Percentiles rank a stretch among this genome's conserved stretches.
phyloP scores from a whole-genome alignment of 2,329 filamentous ascomycete genomes.

The Fusarium guadeloupense region DNA sequence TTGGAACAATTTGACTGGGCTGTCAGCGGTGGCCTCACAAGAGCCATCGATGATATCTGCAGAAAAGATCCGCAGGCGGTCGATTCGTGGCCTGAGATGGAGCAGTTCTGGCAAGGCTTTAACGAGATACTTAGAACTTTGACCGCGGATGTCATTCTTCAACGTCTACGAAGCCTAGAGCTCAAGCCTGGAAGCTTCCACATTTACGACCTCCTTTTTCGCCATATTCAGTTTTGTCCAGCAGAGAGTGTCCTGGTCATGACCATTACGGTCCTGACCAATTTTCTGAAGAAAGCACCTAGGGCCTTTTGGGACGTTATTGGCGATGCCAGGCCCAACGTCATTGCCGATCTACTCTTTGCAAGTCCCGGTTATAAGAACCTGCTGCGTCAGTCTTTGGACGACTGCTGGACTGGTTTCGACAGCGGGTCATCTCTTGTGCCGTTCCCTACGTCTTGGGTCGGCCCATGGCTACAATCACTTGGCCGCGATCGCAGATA shows the following conservation, averaged over 20 bases:
- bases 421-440: conserved; percentile 59
- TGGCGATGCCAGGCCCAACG: conserved; percentile 79
- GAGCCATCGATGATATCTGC: conserved; percentile 71
- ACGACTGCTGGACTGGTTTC: conserved; percentile 51
- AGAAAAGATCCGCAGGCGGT: conserved; percentile 54
- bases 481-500: conserved; percentile 79
- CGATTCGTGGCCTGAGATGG: conserved; percentile 59
- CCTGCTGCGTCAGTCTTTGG: conserved; percentile 69
- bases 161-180: conserved; percentile 82
- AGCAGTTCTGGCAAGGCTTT: conserved; percentile 82
- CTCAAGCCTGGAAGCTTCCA: conserved; percentile 67
- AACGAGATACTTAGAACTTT: conserved; percentile 77
- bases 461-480: conserved; percentile 79
- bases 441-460: conserved; percentile 79
- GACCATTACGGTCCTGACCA: conserved; percentile 74
- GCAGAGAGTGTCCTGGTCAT: conserved; percentile 70
- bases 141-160: conserved; percentile 76
- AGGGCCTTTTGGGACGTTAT: conserved; percentile 90
- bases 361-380: conserved; percentile 72
- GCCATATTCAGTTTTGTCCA: conserved; percentile 61
- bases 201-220: conserved; percentile 70
- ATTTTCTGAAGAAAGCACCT: conserved; percentile 77
- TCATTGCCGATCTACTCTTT: conserved; percentile 86
- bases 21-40: conserved; percentile 76
- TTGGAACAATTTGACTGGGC: conserved; percentile 87